Conservation (phyloP, 345 rosid species). For the Bruguiera sexangula region DNA sequence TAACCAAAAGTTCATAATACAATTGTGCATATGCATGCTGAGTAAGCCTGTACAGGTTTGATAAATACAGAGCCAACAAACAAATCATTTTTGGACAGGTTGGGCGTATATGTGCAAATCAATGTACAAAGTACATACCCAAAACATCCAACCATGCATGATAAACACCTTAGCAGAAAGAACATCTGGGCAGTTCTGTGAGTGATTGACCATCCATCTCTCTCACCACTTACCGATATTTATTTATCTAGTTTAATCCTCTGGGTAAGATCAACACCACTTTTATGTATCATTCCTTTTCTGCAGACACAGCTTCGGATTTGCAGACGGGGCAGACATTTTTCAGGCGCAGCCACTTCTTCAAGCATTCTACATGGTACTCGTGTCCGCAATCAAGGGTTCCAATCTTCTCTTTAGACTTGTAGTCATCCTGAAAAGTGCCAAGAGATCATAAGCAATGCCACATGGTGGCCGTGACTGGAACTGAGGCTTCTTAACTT, state of each 20-base stretch:
- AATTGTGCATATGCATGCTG: no score
- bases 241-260: constrained; percentile 8
- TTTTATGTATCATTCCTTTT: constrained; percentile 15
- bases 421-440: constrained; percentile 55
- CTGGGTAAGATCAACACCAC: not conserved
- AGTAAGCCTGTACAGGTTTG: constrained; percentile 30
- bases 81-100: constrained; percentile 30
- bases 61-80: constrained; percentile 35
- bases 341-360: constrained; percentile 82
- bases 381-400: constrained; percentile 70
- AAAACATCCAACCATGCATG: constrained; percentile 30
- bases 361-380: constrained; percentile 77
- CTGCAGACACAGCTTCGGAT: constrained; percentile 52
- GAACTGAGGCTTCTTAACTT: no score
- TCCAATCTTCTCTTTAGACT: constrained; percentile 52
- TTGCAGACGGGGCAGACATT: constrained; percentile 91
- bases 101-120: constrained; percentile 39
- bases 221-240: constrained; percentile 18
- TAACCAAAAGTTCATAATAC: no score
- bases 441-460: not conserved
- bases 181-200: constrained; percentile 9
- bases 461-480: no score
- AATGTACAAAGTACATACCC: constrained; percentile 43
- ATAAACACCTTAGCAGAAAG: constrained; percentile 25
- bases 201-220: constrained; percentile 3